A percentile compares a stretch with the other conserved stretches of the same genome.
Evolutionary conservation across 2,329 filamentous ascomycete genomes (phyloP).

Genomic region (Microcyclospora pomicola): DNA sequence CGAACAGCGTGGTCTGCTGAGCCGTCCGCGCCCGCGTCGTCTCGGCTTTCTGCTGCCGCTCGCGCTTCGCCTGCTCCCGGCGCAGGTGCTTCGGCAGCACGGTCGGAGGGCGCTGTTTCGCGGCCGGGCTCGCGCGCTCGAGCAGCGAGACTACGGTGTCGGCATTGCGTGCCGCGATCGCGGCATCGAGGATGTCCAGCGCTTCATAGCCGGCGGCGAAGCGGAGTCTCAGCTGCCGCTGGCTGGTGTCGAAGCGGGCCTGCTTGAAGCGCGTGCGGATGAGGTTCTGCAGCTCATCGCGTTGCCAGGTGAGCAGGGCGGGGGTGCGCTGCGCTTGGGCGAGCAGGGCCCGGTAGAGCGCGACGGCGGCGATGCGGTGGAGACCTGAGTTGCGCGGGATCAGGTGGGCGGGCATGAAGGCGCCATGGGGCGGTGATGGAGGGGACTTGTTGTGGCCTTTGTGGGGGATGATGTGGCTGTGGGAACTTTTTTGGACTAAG

Average conservation of each 20-base stretch:
- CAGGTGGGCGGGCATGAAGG: conserved; percentile 20
- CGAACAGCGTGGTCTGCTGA: conserved; percentile 8
- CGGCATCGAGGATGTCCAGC: conserved; percentile 31
- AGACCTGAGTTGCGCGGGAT: conserved; percentile 33
- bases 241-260: conserved; percentile 45
- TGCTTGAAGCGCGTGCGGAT: conserved; percentile 49
- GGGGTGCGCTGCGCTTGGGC: conserved; percentile 32
- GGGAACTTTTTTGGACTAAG: no score
- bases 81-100: not conserved
- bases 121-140: conserved; percentile 10
- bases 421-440: no score
- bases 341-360: conserved; percentile 59
- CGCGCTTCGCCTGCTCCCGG: not conserved
- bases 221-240: conserved; percentile 45
- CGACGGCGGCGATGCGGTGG: conserved; percentile 47
- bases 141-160: conserved; percentile 19
- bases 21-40: not conserved
- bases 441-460: no score
- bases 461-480: no score
- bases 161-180: conserved; percentile 19
- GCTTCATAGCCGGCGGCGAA: conserved; percentile 55
- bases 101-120: conserved; percentile 9
- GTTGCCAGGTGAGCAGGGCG: conserved; percentile 2
- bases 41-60: not conserved
- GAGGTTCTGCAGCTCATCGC: conserved; percentile 41